Evolutionary conservation across 2,329 filamentous ascomycete species (phyloP), one percentile per base, ranked within the genome.

Genomic region (Torrubiellomyces zombiae): DNA sequence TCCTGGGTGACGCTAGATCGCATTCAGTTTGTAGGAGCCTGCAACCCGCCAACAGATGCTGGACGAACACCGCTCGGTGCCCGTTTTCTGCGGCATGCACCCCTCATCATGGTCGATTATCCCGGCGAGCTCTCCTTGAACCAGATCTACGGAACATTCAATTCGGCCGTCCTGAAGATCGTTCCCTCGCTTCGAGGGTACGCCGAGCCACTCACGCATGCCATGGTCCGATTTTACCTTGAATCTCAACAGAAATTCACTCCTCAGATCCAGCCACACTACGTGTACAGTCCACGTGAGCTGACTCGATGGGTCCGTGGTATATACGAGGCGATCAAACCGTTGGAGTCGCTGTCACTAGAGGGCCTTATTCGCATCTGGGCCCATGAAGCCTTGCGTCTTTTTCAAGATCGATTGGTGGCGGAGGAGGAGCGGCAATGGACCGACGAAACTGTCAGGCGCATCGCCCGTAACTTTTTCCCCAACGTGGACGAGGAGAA

Each of bases 31-130:
- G 91, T 99, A 26, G 89, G 89, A 39, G 89, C 89, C 42, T 99
- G 89, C 50, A 99, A 99, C 53, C 91, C 89, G 40, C 89, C 89
- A 1, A 95, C 89, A 1, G 91, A 98, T 54, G 85, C 85, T 38
- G 89, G 89, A 14, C 83, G 89, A 66, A 95, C 89, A 9, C 78
- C 89, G 0, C 75, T 99, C 60, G 89, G 82, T 21, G 73, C 82
- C 24, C 69, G 89, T 39, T 99, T 98, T 68, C 64, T 99, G 36
- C 74, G 91, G 30, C 91, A 99, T 50, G 83, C 89, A 10, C 89
- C 89, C n/a, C 69, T 99, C 27, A 79, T 99, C 53, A 98, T 99
- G 91, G 91, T 99, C 20, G 89, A 98, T 46, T 99, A 99, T 44
- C 89, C 89, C 32, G 89, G 91, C 42, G 83, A 98, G 55, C 63